Evolutionary conservation across 192 early-diverging fungal genomes (phyloP).

Genomic region (Backusella parvicylindrica): DNA sequence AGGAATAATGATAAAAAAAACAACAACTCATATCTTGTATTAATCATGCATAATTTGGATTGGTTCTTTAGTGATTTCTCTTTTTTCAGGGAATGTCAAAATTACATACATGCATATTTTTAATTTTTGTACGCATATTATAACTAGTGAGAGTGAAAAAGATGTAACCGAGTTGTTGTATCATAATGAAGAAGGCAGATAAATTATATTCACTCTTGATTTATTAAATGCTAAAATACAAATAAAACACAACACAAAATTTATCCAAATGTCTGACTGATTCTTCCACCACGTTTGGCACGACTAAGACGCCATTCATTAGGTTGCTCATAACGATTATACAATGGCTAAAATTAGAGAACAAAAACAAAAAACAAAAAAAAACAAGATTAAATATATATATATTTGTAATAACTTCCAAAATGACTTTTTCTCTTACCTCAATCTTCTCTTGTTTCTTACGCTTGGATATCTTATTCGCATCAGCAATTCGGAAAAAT

Average conservation of each 20-base stretch:
- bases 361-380: not conserved
- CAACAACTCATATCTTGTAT: not conserved
- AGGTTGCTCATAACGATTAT: slow-evolving; percentile 90
- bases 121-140: too few species aligned
- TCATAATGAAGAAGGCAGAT: not conserved
- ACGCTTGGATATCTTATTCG: slow-evolving; percentile 89
- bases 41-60: not conserved
- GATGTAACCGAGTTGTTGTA: not conserved
- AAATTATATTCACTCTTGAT: not conserved
- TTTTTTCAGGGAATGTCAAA: not conserved
- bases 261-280: slow-evolving; percentile 80
- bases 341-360: slow-evolving; percentile 82
- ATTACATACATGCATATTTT: not conserved
- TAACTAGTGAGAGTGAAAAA: not conserved
- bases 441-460: slow-evolving; percentile 91
- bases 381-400: too few species aligned
- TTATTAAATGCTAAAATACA: not conserved
- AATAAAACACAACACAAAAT: not conserved
- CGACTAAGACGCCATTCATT: slow-evolving; percentile 94
- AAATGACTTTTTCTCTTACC: slow-evolving; percentile 14
- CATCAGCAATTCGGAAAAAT: slow-evolving; percentile 95
- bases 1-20: not conserved
- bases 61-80: not conserved
- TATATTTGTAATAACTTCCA: too few species aligned
- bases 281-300: slow-evolving; percentile 63